These are phyloP conservation scores for Naganishia vaughanmartiniae DNA, from an alignment of 768 basidiomycete species.

Conservation along the genomic window DNA sequence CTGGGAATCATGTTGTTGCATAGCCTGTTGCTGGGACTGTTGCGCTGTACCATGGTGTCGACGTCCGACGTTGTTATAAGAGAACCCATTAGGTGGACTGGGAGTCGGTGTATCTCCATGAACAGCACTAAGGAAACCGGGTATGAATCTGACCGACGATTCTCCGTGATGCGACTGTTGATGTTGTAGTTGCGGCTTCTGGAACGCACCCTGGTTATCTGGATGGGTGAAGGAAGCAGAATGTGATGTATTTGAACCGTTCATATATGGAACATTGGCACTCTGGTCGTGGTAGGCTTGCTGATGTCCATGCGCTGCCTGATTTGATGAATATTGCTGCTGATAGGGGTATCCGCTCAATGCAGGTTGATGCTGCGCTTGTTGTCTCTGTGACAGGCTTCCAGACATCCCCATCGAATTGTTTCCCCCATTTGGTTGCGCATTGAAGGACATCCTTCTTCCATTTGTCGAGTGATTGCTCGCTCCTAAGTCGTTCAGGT, in stretches of 20 bases:
- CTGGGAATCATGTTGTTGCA: background rate
- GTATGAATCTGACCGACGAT: slow-evolving; percentile 17
- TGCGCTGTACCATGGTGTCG: background rate
- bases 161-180: background rate
- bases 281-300: background rate
- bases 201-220: background rate
- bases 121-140: slow-evolving; percentile 8
- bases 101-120: slow-evolving; percentile 22
- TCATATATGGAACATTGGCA: background rate
- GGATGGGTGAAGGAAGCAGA: background rate
- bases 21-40: background rate
- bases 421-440: background rate
- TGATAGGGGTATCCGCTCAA: background rate
- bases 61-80: background rate
- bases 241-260: background rate
- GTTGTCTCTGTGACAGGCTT: background rate
- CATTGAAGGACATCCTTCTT: slow-evolving; percentile 1
- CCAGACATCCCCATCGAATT: background rate
- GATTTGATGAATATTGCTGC: background rate
- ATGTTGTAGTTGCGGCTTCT: background rate
- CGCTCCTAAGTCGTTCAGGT: background rate
- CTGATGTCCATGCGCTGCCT: background rate
- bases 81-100: slow-evolving; percentile 16
- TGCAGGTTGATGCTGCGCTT: background rate
- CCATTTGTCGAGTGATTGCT: background rate